These are phyloP conservation scores for Nitzschia putrida DNA, from an alignment of 108 stramenopile species.

Conservation along the genomic window DNA sequence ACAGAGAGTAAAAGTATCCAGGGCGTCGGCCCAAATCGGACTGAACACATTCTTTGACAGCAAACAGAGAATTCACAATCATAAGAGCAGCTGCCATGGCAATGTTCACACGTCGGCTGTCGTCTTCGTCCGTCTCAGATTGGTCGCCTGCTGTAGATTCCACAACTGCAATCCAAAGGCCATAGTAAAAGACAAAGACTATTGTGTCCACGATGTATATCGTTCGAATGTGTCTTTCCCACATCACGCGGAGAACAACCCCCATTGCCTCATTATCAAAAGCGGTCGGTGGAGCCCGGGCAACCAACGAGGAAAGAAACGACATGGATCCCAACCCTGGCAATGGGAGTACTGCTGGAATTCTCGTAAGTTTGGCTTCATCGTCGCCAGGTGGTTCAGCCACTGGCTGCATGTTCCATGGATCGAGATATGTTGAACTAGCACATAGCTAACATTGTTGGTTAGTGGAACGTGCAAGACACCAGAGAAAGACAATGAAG, in stretches of 20 bases:
- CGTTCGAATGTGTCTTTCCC: conserved; percentile 29
- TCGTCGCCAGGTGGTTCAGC: neutral
- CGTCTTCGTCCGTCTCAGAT: neutral
- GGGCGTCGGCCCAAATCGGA: conserved; percentile 26
- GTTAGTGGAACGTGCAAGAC: neutral
- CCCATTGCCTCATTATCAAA: conserved; percentile 51
- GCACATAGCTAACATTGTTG: conserved; percentile 13
- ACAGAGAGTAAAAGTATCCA: conserved; percentile 21
- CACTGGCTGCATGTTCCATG: conserved; percentile 16
- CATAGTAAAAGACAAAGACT: conserved; percentile 27
- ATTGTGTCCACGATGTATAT: conserved; percentile 31
- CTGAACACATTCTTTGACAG: conserved; percentile 31
- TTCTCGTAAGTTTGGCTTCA: conserved; percentile 2
- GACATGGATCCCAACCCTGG: conserved; percentile 38
- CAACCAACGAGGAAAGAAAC: conserved; percentile 30
- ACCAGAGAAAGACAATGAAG: neutral
- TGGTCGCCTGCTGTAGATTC: conserved; percentile 9
- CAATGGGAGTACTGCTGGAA: conserved; percentile 38
- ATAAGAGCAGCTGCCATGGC: conserved; percentile 10
- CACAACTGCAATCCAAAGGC: conserved; percentile 30
- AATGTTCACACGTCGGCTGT: neutral
- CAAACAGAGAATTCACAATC: conserved; percentile 31
- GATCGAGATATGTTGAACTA: conserved; percentile 17
- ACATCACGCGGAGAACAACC: conserved; percentile 37
- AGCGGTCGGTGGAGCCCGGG: conserved; percentile 19